phyloP scores from a whole-genome alignment of 2,329 filamentous ascomycete genomes.

The Cordyceps tenuipes region DNA sequence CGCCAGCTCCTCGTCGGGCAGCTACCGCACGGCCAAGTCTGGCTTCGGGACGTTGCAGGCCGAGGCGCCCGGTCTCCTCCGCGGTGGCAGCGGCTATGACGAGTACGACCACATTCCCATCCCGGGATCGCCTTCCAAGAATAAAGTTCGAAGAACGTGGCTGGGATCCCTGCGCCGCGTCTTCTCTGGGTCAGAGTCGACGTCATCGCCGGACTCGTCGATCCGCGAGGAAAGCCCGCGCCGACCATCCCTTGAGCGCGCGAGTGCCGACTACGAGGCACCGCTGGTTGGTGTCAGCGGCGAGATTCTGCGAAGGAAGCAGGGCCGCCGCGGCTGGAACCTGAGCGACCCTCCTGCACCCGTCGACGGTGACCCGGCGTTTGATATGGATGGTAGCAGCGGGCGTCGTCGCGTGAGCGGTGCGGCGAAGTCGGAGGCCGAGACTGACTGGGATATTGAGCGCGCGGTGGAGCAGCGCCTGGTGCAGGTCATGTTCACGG shows the following conservation, averaged over 20 bases:
- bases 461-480: conserved; percentile 60
- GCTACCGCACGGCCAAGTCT: conserved; percentile 46
- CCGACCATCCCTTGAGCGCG: conserved; percentile 26
- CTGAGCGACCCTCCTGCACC: conserved; percentile 17
- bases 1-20: conserved; percentile 34
- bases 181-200: conserved; percentile 39
- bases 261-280: conserved; percentile 35
- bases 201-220: conserved; percentile 17
- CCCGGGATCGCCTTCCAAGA: conserved; percentile 50
- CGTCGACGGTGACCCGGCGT: neutral
- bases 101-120: conserved; percentile 26
- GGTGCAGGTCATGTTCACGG: conserved; percentile 86
- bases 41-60: conserved; percentile 44
- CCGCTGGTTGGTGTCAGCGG: conserved; percentile 35
- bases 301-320: conserved; percentile 45
- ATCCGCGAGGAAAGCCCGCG: conserved; percentile 22
- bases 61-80: conserved; percentile 41
- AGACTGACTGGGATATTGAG: conserved; percentile 73
- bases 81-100: conserved; percentile 21
- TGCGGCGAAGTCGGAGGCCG: conserved; percentile 26
- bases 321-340: conserved; percentile 49
- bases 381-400: neutral
- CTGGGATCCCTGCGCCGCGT: conserved; percentile 60
- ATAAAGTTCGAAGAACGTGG: conserved; percentile 51
- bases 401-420: conserved; percentile 21